phyloP scores from a whole-genome alignment of 202 grass and related monocot species.

The Brachypodium distachyon region DNA sequence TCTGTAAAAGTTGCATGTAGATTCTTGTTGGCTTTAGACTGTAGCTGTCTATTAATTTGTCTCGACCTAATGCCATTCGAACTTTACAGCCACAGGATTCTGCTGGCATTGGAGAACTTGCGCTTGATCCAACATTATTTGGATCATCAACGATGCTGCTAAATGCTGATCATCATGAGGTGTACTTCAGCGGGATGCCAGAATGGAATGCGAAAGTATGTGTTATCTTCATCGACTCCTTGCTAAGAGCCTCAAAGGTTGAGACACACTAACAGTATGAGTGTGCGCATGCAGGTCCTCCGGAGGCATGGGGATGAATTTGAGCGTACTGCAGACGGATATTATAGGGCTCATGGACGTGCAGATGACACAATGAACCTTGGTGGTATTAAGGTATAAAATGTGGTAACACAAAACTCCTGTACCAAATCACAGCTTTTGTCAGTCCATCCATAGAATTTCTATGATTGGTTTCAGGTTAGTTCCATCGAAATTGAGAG shows the following conservation, averaged over 20 bases:
- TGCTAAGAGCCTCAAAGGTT: not conserved
- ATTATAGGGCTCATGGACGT: conserved; percentile 83
- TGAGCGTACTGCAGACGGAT: conserved; percentile 59
- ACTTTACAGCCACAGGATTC: conserved; percentile 49
- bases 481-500: conserved; percentile 92
- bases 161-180: conserved; percentile 84
- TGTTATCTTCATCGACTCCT: not conserved
- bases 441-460: not conserved
- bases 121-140: conserved; percentile 75
- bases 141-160: conserved; percentile 77
- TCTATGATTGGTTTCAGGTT: conserved; percentile 38
- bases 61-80: not conserved
- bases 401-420: not conserved
- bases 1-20: not conserved
- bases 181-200: conserved; percentile 95
- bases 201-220: conserved; percentile 59
- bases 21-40: not conserved
- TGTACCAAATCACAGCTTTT: not conserved
- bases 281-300: conserved; percentile 38
- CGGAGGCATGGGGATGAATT: conserved; percentile 97
- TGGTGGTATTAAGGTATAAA: conserved; percentile 86
- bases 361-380: conserved; percentile 99
- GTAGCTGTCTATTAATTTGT: not conserved
- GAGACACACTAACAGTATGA: not conserved
- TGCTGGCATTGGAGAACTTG: conserved; percentile 74